phyloP scores from a whole-genome alignment of 2,329 filamentous ascomycete species.

The Cordyceps militaris region DNA sequence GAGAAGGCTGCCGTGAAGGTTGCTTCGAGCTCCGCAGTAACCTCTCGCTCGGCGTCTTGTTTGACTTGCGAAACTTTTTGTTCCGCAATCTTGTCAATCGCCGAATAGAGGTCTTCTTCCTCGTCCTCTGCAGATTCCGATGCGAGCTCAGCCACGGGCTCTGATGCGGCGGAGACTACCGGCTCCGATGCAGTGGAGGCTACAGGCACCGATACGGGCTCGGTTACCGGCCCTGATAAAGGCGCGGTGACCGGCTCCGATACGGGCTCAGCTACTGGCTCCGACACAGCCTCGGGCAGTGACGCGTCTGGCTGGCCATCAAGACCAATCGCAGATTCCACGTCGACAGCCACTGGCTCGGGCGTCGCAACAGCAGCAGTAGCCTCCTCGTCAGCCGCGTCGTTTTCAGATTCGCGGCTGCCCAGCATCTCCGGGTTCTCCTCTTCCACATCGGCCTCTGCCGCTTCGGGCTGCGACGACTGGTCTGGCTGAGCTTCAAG shows the following conservation, averaged over 20 bases:
- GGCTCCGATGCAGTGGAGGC: no score
- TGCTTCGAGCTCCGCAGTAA: background rate
- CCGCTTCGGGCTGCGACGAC: background rate
- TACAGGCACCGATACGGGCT: background rate
- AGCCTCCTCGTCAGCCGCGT: background rate
- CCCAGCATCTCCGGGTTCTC: background rate
- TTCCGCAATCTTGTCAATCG: background rate
- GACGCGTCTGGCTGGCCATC: background rate
- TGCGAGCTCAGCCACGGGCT: background rate
- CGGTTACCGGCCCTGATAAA: background rate
- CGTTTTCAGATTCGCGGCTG: conserved; percentile 6
- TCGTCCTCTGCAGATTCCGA: background rate
- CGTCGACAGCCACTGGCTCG: background rate
- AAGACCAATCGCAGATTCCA: background rate
- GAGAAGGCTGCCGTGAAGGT: background rate
- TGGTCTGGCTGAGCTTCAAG: background rate
- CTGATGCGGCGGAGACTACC: no score
- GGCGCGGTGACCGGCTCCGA: no score
- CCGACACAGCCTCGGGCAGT: background rate
- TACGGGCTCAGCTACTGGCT: background rate
- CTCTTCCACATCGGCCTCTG: background rate
- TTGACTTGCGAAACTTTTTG: background rate
- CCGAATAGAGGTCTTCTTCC: background rate
- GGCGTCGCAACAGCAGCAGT: background rate
- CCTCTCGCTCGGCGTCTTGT: conserved; percentile 1